These are phyloP conservation scores for Fragilariopsis cylindrus DNA, from an alignment of 108 stramenopile genomes.

Conservation along the genomic window DNA sequence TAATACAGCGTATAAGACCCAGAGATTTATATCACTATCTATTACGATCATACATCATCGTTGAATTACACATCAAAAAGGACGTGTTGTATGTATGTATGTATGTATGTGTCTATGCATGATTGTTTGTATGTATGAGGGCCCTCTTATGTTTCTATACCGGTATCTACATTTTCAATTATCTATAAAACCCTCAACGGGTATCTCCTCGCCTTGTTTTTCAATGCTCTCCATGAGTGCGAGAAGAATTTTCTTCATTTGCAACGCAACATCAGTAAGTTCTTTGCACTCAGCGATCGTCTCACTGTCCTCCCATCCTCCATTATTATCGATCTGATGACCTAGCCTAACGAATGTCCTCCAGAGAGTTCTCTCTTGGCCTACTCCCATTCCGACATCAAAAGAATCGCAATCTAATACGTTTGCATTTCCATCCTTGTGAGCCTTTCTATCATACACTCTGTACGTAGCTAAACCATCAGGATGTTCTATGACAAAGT, in stretches of 20 bases:
- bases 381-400: slow-evolving; percentile 39
- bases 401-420: slow-evolving; percentile 36
- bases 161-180: no score
- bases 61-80: no score
- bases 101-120: no score
- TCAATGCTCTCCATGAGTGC: slow-evolving; percentile 40
- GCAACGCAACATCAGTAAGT: slow-evolving; percentile 42
- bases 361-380: slow-evolving; percentile 45
- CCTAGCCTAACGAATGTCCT: slow-evolving; percentile 36
- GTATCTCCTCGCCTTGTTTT: slow-evolving; percentile 31
- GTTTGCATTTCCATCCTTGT: slow-evolving; percentile 13
- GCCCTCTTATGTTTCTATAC: no score
- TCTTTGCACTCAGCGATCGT: slow-evolving; percentile 24
- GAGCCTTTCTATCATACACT: slow-evolving; percentile 33
- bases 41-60: no score
- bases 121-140: no score
- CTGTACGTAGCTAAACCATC: slow-evolving; percentile 51
- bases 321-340: slow-evolving; percentile 26
- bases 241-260: slow-evolving; percentile 45
- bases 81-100: no score
- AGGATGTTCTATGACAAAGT: slow-evolving; percentile 54
- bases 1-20: no score
- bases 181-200: not conserved
- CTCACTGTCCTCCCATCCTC: slow-evolving; percentile 35
- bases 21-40: no score